Evolutionary conservation across 2,329 filamentous ascomycete genomes (phyloP).

Genomic region (Xylariaceae sp.): DNA sequence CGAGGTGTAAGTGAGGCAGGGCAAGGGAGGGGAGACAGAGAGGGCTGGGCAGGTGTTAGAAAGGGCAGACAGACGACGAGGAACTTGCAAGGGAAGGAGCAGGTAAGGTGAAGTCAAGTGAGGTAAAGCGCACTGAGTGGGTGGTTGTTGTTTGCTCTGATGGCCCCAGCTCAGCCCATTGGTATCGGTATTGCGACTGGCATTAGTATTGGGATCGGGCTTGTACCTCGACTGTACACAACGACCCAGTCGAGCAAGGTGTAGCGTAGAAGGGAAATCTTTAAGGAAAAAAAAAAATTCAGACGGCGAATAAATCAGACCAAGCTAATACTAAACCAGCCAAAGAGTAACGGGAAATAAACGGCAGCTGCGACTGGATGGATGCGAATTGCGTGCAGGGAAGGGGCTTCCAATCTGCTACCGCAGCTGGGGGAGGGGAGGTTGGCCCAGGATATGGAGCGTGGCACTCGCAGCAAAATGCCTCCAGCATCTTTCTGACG

Average conservation of each 20-base stretch:
- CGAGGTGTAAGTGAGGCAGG: too few species aligned
- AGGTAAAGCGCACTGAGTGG: constrained; percentile 7
- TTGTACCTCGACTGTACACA: constrained; percentile 18
- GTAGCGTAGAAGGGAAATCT: neutral
- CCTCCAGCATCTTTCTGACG: too few species aligned
- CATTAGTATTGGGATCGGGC: too few species aligned
- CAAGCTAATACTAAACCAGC: neutral
- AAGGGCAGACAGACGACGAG: neutral
- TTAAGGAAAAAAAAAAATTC: neutral
- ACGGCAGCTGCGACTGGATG: neutral
- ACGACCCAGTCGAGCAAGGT: constrained; percentile 8
- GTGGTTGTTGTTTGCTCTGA: constrained; percentile 21
- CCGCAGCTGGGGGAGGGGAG: too few species aligned
- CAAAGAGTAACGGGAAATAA: neutral
- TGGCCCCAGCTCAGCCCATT: constrained; percentile 2
- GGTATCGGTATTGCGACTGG: too few species aligned
- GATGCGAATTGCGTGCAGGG: too few species aligned
- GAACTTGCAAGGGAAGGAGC: neutral
- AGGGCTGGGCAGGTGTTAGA: neutral
- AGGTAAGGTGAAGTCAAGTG: neutral
- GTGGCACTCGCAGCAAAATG: too few species aligned
- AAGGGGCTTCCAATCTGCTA: too few species aligned
- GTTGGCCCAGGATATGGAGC: too few species aligned
- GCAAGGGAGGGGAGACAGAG: too few species aligned
- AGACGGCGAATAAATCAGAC: neutral